phyloP scores from a whole-genome alignment of 2,329 filamentous ascomycete species.

The Colletotrichum cuscutae region DNA sequence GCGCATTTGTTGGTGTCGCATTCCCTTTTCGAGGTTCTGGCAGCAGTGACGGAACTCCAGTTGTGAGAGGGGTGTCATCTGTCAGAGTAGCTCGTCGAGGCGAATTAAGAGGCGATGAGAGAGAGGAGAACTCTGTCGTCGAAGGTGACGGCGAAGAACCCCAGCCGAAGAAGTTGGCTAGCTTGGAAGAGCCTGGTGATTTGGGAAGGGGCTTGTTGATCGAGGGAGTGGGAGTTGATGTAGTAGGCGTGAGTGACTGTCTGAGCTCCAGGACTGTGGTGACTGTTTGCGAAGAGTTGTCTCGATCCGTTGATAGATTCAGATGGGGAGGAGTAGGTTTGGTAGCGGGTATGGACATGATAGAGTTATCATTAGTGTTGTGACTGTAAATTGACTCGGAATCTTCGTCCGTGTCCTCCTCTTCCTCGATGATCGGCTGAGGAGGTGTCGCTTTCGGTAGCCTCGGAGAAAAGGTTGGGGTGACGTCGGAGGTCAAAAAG shows the following conservation, averaged over 20 bases:
- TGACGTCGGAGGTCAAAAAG: slow-evolving; percentile 53
- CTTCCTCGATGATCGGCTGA: slow-evolving; percentile 44
- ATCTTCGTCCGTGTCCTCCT: slow-evolving; percentile 47
- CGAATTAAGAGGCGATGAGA: slow-evolving; percentile 61
- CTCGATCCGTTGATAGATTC: slow-evolving; percentile 52
- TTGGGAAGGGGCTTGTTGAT: slow-evolving; percentile 66
- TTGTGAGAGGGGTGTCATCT: slow-evolving; percentile 49
- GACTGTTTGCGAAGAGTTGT: slow-evolving; percentile 38
- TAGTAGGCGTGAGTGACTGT: slow-evolving; percentile 17
- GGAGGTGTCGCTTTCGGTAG: slow-evolving; percentile 28
- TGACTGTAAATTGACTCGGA: slow-evolving; percentile 45
- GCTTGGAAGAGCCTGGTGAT: slow-evolving; percentile 61
- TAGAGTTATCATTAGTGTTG: slow-evolving; percentile 50
- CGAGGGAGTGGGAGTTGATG: slow-evolving; percentile 45
- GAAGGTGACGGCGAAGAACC: slow-evolving; percentile 56
- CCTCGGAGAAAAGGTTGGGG: slow-evolving; percentile 39
- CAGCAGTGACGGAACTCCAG: slow-evolving; percentile 30
- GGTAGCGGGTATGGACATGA: slow-evolving; percentile 61
- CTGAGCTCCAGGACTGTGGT: slow-evolving; percentile 35
- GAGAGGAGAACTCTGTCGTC: slow-evolving; percentile 62
- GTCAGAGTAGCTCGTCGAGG: slow-evolving; percentile 50
- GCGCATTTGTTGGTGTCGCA: slow-evolving; percentile 53
- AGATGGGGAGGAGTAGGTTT: slow-evolving; percentile 65
- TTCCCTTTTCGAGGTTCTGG: slow-evolving; percentile 50
- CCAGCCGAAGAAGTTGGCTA: slow-evolving; percentile 67